These are phyloP conservation scores for Boechera divaricarpa DNA, from an alignment of 345 rosid species.

Conservation along the genomic window DNA sequence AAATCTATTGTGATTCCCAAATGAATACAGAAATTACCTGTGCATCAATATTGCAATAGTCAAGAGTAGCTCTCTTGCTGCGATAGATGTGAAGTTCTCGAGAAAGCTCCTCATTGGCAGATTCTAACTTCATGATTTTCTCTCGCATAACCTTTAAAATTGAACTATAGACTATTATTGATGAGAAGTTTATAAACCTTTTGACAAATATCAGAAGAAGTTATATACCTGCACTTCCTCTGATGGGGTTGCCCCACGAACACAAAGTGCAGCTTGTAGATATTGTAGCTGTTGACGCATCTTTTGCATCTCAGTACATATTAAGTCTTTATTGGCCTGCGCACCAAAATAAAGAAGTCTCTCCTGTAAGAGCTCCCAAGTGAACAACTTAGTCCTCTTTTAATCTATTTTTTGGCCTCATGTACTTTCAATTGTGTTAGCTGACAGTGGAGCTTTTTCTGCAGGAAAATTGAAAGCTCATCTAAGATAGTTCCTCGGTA, in stretches of 20 bases:
- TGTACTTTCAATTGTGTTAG: background rate
- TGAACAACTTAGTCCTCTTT: background rate
- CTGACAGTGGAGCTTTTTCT: background rate
- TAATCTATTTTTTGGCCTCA: background rate
- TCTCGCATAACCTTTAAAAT: constrained; percentile 62
- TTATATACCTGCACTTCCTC: constrained; percentile 63
- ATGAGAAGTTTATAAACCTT: constrained; percentile 15
- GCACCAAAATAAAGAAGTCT: constrained; percentile 26
- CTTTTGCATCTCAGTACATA: constrained; percentile 71
- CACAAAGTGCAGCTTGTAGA: constrained; percentile 72
- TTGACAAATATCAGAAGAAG: constrained; percentile 23
- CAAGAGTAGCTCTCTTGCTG: constrained; percentile 58
- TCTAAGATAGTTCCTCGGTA: constrained; percentile 7
- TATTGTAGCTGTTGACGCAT: constrained; percentile 72
- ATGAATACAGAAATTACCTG: constrained; percentile 47
- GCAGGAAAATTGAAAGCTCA: constrained; percentile 13
- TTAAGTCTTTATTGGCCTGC: constrained; percentile 76
- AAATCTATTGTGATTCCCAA: constrained; percentile 3
- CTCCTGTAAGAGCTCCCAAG: constrained; percentile 19
- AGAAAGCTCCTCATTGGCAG: constrained; percentile 69
- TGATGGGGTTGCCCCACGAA: constrained; percentile 57
- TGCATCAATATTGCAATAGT: constrained; percentile 57
- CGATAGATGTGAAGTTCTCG: constrained; percentile 74
- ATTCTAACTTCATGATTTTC: constrained; percentile 71
- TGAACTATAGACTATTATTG: constrained; percentile 9